phyloP scores from a whole-genome alignment of 768 basidiomycete genomes.

The Cystobasidium onofrii region DNA sequence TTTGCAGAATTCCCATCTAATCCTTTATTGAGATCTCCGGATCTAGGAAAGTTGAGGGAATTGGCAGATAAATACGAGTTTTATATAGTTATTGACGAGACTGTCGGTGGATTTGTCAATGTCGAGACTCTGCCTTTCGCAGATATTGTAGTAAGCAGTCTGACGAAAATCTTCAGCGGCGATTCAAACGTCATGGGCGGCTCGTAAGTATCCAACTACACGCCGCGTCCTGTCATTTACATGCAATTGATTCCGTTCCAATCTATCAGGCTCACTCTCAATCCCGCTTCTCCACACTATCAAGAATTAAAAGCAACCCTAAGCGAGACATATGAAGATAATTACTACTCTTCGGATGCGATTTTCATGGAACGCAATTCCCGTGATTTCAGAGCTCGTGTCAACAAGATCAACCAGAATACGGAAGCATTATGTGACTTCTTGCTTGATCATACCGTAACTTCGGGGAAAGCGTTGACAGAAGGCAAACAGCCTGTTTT shows the following conservation, averaged over 20 bases:
- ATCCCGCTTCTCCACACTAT: slow-evolving; percentile 69
- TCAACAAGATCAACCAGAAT: slow-evolving; percentile 69
- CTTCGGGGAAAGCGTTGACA: slow-evolving; percentile 54
- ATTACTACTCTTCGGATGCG: slow-evolving; percentile 81
- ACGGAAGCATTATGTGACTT: slow-evolving; percentile 73
- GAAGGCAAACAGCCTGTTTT: slow-evolving; percentile 52
- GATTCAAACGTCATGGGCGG: slow-evolving; percentile 96
- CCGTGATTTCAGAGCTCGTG: slow-evolving; percentile 72
- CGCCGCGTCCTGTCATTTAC: background rate
- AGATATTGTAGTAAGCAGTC: slow-evolving; percentile 81
- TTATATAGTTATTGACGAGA: slow-evolving; percentile 83
- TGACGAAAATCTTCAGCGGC: slow-evolving; percentile 92
- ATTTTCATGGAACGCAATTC: slow-evolving; percentile 98
- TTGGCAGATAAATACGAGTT: slow-evolving; percentile 85
- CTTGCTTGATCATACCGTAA: slow-evolving; percentile 54
- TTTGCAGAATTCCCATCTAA: slow-evolving; percentile 96
- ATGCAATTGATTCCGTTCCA: too few relatives aligned
- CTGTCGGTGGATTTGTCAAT: slow-evolving; percentile 87
- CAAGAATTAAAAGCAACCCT: slow-evolving; percentile 57
- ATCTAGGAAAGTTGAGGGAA: slow-evolving; percentile 63
- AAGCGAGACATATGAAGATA: slow-evolving; percentile 62
- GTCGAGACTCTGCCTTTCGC: slow-evolving; percentile 78
- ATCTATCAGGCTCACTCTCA: slow-evolving; percentile 53
- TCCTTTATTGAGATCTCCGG: slow-evolving; percentile 75
- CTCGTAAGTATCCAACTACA: slow-evolving; percentile 53